Percentiles rank a stretch among this genome's conserved stretches.
phyloP scores from a whole-genome alignment of 1,139 yeast species.

The Candida sp. region DNA sequence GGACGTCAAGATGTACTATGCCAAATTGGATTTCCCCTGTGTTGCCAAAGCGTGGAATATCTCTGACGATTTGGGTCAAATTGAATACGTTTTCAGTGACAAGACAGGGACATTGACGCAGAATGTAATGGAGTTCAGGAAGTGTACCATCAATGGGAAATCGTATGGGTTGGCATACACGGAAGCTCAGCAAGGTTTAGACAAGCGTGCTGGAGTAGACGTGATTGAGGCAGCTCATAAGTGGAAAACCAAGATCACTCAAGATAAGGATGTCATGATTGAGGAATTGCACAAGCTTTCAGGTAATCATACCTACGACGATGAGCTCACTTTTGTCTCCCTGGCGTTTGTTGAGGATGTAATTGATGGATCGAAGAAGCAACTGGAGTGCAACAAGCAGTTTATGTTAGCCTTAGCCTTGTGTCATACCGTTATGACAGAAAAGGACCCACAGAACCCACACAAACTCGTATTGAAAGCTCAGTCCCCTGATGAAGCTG shows the following conservation, averaged over 20 bases:
- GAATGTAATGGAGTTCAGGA: conserved; percentile 96
- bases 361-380: conserved; percentile 33
- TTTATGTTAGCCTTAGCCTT: conserved; percentile 90
- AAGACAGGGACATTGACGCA: conserved; percentile 98
- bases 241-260: conserved; percentile 64
- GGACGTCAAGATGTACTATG: conserved; percentile 87
- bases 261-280: conserved; percentile 72
- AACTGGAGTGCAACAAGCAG: conserved; percentile 67
- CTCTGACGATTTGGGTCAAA: conserved; percentile 96
- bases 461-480: conserved; percentile 71
- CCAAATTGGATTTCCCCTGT: conserved; percentile 88
- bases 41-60: conserved; percentile 97
- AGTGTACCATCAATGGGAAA: conserved; percentile 87
- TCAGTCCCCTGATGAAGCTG: conserved; percentile 99
- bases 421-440: conserved; percentile 93
- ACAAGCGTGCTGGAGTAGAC: conserved; percentile 86
- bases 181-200: conserved; percentile 92
- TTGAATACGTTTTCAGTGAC: conserved; percentile 94
- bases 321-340: conserved; percentile 79
- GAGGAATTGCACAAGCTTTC: conserved; percentile 49
- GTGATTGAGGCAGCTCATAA: conserved; percentile 67
- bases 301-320: conserved; percentile 63
- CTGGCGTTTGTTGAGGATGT: conserved; percentile 53
- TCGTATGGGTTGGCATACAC: conserved; percentile 95
- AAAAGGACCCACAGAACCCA: conserved; percentile 58